Evolutionary conservation across 2,329 filamentous ascomycete species (phyloP), one percentile per base, ranked within the genome.

Genomic region (Claviceps digitariae): DNA sequence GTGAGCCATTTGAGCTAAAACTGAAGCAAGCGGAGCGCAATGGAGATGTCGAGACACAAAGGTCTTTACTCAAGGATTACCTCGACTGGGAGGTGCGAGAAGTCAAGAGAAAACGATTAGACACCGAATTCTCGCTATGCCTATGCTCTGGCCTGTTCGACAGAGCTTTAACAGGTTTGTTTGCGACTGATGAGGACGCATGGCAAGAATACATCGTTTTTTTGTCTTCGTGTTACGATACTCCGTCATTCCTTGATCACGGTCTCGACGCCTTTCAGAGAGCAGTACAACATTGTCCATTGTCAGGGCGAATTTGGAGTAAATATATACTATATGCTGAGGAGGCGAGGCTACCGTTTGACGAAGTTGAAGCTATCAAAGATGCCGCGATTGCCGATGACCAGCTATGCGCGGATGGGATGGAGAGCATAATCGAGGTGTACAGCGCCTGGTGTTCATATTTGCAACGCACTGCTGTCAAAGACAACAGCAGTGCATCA

Each of bases 371-470:
- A 61, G 78, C 83, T 43, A 90, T 96, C 66, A 98, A 98, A 69
- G 89, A 96, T 67, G 83, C 84, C 45, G 93, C 93, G 7, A 97
- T 90, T 0, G 88, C 84, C 63, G 89, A 88, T 25, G 84, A 89
- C 9, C 76, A 94, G 44, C 75, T 97, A 5, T 90, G 95, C 65
- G 83, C 86, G 57, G 83, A 89, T 56, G 90, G 90, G 25, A 85
- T 96, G 76, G 82, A 89, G 50, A 87, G 90, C 59, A 82, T 96
- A 34, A 79, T 97, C 55, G 89, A 95, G 61, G 88, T 97, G 63
- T 90, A 96, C 63, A 83, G 88, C 52, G 86, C 90, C 0, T 98
- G 93, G 93, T 96, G 91, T 64, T 90, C 89, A 50, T 97, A 91
- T 61, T 76, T 98, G 21, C 89, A 91, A 59, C 85, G 93, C 25